A percentile compares a stretch with the other conserved stretches of the same genome.
phyloP scores from a whole-genome alignment of 2,329 filamentous ascomycete species.

The Colletotrichum noveboracense region DNA sequence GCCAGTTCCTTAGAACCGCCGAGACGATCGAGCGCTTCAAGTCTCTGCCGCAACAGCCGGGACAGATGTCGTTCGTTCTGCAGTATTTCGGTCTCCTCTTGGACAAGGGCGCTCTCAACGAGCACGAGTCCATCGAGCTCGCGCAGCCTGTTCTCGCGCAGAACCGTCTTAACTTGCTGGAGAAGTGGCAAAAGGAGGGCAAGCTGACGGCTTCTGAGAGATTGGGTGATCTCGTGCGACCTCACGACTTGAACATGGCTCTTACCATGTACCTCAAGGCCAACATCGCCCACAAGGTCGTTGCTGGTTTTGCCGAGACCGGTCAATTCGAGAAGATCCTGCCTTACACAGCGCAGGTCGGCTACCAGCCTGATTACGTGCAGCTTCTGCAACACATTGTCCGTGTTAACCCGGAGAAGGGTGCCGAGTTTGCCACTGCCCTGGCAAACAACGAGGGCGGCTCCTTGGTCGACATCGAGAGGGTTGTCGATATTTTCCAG shows the following conservation, averaged over 20 bases:
- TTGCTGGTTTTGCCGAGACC: conserved; percentile 92
- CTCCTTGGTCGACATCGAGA: conserved; percentile 88
- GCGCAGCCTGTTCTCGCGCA: conserved; percentile 91
- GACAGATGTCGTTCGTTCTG: conserved; percentile 90
- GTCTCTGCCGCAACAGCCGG: conserved; percentile 77
- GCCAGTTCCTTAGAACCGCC: conserved; percentile 91
- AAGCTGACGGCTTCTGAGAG: conserved; percentile 97
- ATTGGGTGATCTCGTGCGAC: conserved; percentile 90
- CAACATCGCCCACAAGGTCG: conserved; percentile 90
- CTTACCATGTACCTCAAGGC: conserved; percentile 90
- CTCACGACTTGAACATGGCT: conserved; percentile 87
- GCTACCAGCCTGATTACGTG: conserved; percentile 96
- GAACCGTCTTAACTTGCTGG: conserved; percentile 91
- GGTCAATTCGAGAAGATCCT: conserved; percentile 98
- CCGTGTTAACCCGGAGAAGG: conserved; percentile 90
- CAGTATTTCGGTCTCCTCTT: conserved; percentile 98
- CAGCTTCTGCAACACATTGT: conserved; percentile 91
- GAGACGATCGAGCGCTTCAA: conserved; percentile 98
- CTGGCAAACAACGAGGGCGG: conserved; percentile 89
- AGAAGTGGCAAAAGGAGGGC: conserved; percentile 97
- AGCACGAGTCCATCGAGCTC: conserved; percentile 91
- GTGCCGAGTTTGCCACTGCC: conserved; percentile 90
- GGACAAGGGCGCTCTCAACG: conserved; percentile 92
- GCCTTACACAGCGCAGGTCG: conserved; percentile 82
- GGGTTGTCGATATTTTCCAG: conserved; percentile 97